Percentiles rank a stretch among this genome's conserved stretches.
Conservation (phyloP, 768 basidiomycete species). For the Mycena chlorophos region DNA sequence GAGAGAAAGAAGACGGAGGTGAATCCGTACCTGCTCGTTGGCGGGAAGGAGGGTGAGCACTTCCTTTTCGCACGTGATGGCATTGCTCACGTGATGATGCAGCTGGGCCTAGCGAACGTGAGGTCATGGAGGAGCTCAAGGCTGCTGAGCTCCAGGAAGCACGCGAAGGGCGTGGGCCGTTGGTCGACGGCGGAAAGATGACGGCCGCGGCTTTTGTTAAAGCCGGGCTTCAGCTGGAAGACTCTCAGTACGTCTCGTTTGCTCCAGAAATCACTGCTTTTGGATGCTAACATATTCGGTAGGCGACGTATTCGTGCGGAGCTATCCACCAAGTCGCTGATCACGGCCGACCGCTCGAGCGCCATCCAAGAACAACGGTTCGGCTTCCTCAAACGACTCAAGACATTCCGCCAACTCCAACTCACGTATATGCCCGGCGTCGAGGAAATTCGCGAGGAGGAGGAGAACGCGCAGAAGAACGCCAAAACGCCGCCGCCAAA, state of each 20-base stretch:
- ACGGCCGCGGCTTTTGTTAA: conserved; percentile 6
- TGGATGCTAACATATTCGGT: not conserved
- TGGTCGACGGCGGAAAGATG: not conserved
- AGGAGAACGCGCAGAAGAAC: conserved; percentile 5
- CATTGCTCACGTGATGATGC: not conserved
- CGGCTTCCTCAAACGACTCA: conserved; percentile 2
- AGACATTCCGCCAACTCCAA: conserved; percentile 4
- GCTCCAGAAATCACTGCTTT: not conserved
- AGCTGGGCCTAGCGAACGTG: not conserved
- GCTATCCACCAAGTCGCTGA: not conserved
- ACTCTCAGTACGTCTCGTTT: conserved; percentile 9
- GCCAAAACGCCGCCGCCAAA: not conserved
- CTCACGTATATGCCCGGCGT: conserved; percentile 14
- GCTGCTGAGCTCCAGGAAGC: not conserved
- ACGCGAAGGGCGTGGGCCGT: not conserved
- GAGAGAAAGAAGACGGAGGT: not conserved
- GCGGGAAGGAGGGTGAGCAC: conserved; percentile 19
- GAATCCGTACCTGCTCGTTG: not conserved
- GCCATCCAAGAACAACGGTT: conserved; percentile 12
- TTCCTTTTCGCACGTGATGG: not conserved
- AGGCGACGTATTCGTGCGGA: conserved; percentile 5
- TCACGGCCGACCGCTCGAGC: conserved; percentile 2
- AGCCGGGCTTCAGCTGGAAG: conserved; percentile 13
- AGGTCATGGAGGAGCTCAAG: conserved; percentile 3
- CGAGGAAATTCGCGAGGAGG: not conserved